Conservation (phyloP, 2,329 filamentous ascomycete genomes). For the Neurospora sp. region DNA sequence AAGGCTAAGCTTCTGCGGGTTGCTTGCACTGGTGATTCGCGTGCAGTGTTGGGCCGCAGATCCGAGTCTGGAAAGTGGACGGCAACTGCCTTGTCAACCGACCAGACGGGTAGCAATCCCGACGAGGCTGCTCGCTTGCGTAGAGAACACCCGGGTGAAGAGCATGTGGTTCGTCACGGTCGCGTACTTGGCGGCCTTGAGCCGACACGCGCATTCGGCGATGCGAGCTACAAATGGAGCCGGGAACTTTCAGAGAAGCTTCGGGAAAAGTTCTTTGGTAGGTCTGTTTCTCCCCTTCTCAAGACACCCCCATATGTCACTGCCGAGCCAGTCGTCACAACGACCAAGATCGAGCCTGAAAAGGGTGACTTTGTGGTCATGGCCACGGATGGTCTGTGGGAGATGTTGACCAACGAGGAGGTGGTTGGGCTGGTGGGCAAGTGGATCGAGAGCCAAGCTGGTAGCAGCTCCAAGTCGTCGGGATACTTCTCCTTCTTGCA, state of each 20-base stretch:
- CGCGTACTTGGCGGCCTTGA: constrained; percentile 87
- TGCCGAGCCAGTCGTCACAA: constrained; percentile 88
- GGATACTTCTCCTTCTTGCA: constrained; percentile 43
- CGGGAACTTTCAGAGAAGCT: constrained; percentile 74
- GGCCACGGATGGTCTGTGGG: constrained; percentile 95
- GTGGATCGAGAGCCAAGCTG: constrained; percentile 77
- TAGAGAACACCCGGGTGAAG: constrained; percentile 79
- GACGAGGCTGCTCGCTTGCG: constrained; percentile 77
- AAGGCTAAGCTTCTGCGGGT: constrained; percentile 79
- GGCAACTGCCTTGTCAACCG: constrained; percentile 78
- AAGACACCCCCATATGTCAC: constrained; percentile 96
- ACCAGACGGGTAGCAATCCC: constrained; percentile 85
- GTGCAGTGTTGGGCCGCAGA: constrained; percentile 80
- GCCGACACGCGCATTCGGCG: constrained; percentile 88
- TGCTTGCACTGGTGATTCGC: constrained; percentile 92
- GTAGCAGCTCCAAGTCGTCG: constrained; percentile 40
- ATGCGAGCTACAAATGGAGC: constrained; percentile 95
- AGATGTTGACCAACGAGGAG: constrained; percentile 98
- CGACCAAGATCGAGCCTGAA: constrained; percentile 79
- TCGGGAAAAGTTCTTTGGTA: constrained; percentile 78
- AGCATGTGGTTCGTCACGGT: constrained; percentile 77
- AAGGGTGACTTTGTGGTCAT: constrained; percentile 93
- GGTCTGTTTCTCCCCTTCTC: constrained; percentile 63
- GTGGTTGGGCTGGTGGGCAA: constrained; percentile 92
- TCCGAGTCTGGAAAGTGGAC: constrained; percentile 79